Conservation (phyloP, 106 monocot genomes). For the Dioscorea alata region DNA sequence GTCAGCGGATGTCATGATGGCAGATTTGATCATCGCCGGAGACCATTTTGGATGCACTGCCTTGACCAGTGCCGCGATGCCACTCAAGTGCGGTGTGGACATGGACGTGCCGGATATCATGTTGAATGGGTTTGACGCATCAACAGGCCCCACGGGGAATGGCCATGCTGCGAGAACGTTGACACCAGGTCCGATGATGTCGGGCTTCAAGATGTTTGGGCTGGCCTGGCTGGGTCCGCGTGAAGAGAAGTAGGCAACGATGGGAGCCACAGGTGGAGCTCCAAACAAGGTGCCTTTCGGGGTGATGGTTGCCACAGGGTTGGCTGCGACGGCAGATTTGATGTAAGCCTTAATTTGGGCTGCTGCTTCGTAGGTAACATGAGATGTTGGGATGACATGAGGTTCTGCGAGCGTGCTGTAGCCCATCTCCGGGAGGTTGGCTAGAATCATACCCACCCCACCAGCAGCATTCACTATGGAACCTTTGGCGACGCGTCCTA, state of each 20-base stretch:
- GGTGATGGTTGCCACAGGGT: not conserved
- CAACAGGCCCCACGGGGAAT: not conserved
- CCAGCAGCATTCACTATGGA: not conserved
- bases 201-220: constrained; percentile 6
- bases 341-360: not conserved
- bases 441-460: constrained; percentile 3
- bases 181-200: constrained; percentile 7
- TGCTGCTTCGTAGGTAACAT: not conserved
- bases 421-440: not conserved
- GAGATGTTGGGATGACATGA: not conserved
- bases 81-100: constrained; percentile 14
- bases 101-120: constrained; percentile 12
- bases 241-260: constrained; percentile 4
- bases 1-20: constrained; percentile 11
- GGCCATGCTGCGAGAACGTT: constrained; percentile 12
- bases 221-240: not conserved
- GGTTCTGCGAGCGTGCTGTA: not conserved
- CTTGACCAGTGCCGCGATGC: constrained; percentile 2
- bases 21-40: not conserved
- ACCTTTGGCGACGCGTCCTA: not conserved
- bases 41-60: not conserved
- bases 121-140: not conserved
- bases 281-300: not conserved
- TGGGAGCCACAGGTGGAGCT: not conserved
- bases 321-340: not conserved